These are phyloP conservation scores for Penicillium frequentans DNA, from an alignment of 2,329 filamentous ascomycete genomes.

Conservation along the genomic window DNA sequence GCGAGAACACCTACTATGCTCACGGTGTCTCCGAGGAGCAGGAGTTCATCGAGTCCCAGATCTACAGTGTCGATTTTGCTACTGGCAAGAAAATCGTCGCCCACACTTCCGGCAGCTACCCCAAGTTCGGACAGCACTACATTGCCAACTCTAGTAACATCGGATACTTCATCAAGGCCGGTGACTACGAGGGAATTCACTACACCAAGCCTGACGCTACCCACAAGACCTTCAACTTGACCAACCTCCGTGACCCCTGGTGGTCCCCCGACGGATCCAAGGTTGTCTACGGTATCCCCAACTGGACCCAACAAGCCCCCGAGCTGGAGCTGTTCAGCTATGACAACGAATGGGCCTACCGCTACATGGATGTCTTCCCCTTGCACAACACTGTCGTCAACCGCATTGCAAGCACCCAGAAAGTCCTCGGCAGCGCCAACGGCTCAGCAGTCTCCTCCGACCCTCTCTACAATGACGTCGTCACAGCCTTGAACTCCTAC, in stretches of 20 bases:
- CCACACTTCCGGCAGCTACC: slow-evolving; percentile 25
- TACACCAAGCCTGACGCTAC: slow-evolving; percentile 20
- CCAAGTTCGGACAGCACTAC: slow-evolving; percentile 37
- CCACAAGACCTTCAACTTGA: slow-evolving; percentile 16
- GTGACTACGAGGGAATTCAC: slow-evolving; percentile 30
- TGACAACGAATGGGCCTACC: slow-evolving; percentile 45
- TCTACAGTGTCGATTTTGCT: slow-evolving; percentile 40
- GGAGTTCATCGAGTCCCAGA: slow-evolving; percentile 8
- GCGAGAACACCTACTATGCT: slow-evolving; percentile 39
- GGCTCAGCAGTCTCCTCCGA: slow-evolving; percentile 14
- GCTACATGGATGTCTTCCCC: slow-evolving; percentile 49
- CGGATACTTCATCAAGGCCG: slow-evolving; percentile 24
- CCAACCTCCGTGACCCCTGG: slow-evolving; percentile 19
- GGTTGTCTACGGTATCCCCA: slow-evolving; percentile 26
- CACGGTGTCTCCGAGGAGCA: slow-evolving; percentile 28
- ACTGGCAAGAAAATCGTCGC: slow-evolving; percentile 34
- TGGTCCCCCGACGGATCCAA: slow-evolving; percentile 39
- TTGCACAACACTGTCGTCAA: slow-evolving; percentile 5
- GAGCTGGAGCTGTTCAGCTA: slow-evolving; percentile 42
- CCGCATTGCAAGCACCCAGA: slow-evolving; percentile 39
- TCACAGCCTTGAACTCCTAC: slow-evolving; percentile 10
- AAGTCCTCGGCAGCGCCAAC: slow-evolving; percentile 30
- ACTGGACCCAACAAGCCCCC: slow-evolving; percentile 27
- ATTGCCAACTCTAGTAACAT: slow-evolving; percentile 28
- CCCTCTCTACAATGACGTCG: slow-evolving; percentile 28